Evolutionary conservation across 495 filamentous ascomycete genomes (phyloP).

Genomic region (Pseudoneurospora amorphoporcata): DNA sequence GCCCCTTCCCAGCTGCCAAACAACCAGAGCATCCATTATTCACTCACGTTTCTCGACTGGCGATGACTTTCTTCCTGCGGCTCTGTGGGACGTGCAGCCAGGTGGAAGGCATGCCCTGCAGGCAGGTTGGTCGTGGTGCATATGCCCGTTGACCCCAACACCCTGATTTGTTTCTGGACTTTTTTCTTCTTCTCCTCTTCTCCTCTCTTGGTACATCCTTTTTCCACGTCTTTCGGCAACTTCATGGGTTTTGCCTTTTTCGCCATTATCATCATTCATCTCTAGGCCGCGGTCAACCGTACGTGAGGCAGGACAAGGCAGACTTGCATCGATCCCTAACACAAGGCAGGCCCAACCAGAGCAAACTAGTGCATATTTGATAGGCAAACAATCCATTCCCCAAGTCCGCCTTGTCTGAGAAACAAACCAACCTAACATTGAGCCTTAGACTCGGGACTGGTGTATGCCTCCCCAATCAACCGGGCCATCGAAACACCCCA

Average conservation of each 20-base stretch:
- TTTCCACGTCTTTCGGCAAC: neutral
- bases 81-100: neutral
- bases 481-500: neutral
- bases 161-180: neutral
- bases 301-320: neutral
- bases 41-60: neutral
- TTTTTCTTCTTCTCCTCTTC: neutral
- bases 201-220: neutral
- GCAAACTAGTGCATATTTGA: neutral
- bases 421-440: neutral
- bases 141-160: neutral
- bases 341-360: neutral
- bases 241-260: neutral
- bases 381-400: neutral
- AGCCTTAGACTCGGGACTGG: neutral
- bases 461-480: neutral
- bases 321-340: neutral
- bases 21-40: neutral
- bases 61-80: neutral
- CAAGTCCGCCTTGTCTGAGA: neutral
- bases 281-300: neutral
- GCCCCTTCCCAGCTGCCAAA: neutral
- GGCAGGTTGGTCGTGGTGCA: neutral
- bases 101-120: neutral
- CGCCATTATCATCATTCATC: neutral